A percentile compares a stretch with the other conserved stretches of the same genome.
phyloP scores from a whole-genome alignment of 1,139 yeast species.

The Suhomyces wounanorum region DNA sequence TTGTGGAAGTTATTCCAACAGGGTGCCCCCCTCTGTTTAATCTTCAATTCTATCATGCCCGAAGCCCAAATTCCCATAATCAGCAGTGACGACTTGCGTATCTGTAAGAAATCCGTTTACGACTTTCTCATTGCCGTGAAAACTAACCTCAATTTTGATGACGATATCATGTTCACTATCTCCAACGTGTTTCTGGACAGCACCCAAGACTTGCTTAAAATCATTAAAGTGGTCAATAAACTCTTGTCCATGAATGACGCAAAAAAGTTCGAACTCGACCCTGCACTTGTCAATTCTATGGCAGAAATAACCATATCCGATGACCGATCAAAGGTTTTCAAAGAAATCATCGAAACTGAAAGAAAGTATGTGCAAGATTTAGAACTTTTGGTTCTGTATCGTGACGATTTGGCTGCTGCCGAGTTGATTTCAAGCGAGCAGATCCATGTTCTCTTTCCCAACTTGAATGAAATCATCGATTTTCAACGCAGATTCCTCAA shows the following conservation, averaged over 20 bases:
- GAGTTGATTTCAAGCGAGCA: slow-evolving; percentile 79
- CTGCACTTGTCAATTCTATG: slow-evolving; percentile 12
- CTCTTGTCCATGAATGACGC: slow-evolving; percentile 51
- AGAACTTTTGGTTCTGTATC: slow-evolving; percentile 69
- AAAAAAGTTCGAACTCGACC: slow-evolving; percentile 9
- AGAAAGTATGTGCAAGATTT: slow-evolving; percentile 90
- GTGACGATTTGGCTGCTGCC: slow-evolving; percentile 62
- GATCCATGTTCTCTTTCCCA: slow-evolving; percentile 83
- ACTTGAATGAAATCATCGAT: slow-evolving; percentile 78
- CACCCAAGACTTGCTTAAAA: slow-evolving; percentile 74
- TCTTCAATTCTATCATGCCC: slow-evolving; percentile 62
- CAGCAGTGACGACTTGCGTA: slow-evolving; percentile 75
- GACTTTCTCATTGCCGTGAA: slow-evolving; percentile 89
- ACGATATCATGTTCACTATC: slow-evolving; percentile 79
- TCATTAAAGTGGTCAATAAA: slow-evolving; percentile 67
- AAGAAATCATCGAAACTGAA: slow-evolving; percentile 86
- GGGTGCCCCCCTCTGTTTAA: slow-evolving; percentile 87
- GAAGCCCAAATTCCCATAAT: slow-evolving; percentile 50
- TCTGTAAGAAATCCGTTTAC: slow-evolving; percentile 87
- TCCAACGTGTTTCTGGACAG: slow-evolving; percentile 85
- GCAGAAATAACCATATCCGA: slow-evolving; percentile 42
- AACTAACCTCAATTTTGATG: slow-evolving; percentile 69
- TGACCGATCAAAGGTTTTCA: slow-evolving; percentile 73
- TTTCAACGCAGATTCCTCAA: slow-evolving; percentile 88
- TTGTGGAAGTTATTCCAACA: slow-evolving; percentile 86